Evolutionary conservation across 106 monocot species (phyloP).

Genomic region (Dioscorea dumetorum): DNA sequence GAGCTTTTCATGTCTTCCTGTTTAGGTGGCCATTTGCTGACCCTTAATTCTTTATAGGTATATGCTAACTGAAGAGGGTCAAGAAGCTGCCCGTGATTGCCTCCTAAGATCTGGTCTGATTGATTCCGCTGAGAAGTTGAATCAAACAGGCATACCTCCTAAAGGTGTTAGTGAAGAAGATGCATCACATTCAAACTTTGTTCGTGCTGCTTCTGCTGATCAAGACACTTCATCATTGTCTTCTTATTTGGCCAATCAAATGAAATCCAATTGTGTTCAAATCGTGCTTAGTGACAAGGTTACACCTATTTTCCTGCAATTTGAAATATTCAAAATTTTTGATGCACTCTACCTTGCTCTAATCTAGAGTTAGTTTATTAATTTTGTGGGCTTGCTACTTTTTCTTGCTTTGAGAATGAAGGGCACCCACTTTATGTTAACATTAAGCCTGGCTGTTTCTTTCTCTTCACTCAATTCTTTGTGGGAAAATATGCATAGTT

Average conservation of each 20-base stretch:
- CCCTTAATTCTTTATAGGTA: conserved; percentile 34
- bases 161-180: conserved; percentile 9
- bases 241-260: conserved; percentile 13
- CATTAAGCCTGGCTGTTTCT: too few species aligned
- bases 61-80: conserved; percentile 91
- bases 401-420: too few species aligned
- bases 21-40: too few species aligned
- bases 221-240: conserved; percentile 1
- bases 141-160: conserved; percentile 11
- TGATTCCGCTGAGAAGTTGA: conserved; percentile 19
- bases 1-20: too few species aligned
- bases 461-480: too few species aligned
- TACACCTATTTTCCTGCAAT: background rate
- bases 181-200: conserved; percentile 14
- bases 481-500: too few species aligned
- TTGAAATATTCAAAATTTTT: too few species aligned
- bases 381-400: too few species aligned
- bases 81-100: conserved; percentile 70
- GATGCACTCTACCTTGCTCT: too few species aligned
- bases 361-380: too few species aligned
- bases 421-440: too few species aligned
- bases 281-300: conserved; percentile 5
- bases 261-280: conserved; percentile 9
- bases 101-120: conserved; percentile 64
- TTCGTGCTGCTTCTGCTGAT: conserved; percentile 13